Evolutionary conservation across 1,284 basidiomycete species (phyloP).

Genomic region (Lignosus rhinocerotis): DNA sequence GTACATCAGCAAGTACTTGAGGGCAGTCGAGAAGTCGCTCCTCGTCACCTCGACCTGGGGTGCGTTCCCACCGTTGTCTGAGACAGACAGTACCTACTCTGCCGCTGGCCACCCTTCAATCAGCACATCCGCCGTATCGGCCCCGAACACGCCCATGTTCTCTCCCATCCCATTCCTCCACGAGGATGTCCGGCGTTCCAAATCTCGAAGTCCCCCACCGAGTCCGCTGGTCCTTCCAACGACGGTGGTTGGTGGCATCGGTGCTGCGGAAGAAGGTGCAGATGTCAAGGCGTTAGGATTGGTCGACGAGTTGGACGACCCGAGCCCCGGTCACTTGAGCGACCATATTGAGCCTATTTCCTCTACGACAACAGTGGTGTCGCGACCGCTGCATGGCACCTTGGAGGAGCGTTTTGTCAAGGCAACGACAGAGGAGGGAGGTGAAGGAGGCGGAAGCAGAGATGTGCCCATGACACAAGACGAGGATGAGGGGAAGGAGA

Average conservation of each 20-base stretch:
- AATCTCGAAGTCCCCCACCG: conserved; percentile 73
- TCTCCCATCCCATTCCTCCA: conserved; percentile 84
- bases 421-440: conserved; percentile 35
- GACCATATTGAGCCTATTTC: conserved; percentile 72
- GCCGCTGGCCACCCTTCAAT: conserved; percentile 31
- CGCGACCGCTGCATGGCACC: conserved; percentile 52
- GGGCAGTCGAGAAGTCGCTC: conserved; percentile 83
- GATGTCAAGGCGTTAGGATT: conserved; percentile 62
- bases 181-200: conserved; percentile 72
- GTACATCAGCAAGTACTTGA: conserved; percentile 85
- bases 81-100: conserved; percentile 41
- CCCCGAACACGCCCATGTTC: conserved; percentile 76
- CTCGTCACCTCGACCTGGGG: conserved; percentile 84
- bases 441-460: conserved; percentile 13
- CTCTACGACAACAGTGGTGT: conserved; percentile 54
- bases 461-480: conserved; percentile 40
- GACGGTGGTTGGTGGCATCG: conserved; percentile 28
- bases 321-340: conserved; percentile 77
- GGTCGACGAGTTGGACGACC: conserved; percentile 82
- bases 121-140: conserved; percentile 45
- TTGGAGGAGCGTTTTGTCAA: conserved; percentile 69
- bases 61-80: conserved; percentile 60
- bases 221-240: conserved; percentile 62
- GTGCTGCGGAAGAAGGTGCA: conserved; percentile 28
- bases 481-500: conserved; percentile 63